These are phyloP conservation scores for Cinnamomum chago DNA, from an alignment of 164 flowering plant species.

Conservation along the genomic window DNA sequence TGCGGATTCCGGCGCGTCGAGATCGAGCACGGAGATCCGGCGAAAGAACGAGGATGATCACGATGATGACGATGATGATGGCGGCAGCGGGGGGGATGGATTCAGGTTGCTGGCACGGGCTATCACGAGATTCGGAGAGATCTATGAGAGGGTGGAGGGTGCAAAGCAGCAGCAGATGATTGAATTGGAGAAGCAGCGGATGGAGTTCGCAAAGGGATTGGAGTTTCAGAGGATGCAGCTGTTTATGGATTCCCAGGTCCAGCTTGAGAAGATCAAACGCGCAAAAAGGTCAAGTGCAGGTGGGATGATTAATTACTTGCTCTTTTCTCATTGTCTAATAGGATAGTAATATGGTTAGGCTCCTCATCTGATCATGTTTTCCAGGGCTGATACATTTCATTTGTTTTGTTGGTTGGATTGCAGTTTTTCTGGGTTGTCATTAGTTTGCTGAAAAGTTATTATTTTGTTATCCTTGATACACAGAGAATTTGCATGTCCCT, in stretches of 20 bases:
- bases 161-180: conserved; percentile 71
- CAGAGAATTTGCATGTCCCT: no score
- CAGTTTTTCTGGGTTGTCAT: no score
- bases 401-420: no score
- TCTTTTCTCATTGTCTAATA: no score
- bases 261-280: conserved; percentile 71
- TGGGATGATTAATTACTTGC: no score
- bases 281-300: conserved; percentile 26
- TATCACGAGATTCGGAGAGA: conserved; percentile 60
- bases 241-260: conserved; percentile 77
- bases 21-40: conserved; percentile 25
- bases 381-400: no score
- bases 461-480: no score
- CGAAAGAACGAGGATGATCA: conserved; percentile 25
- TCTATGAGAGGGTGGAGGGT: conserved; percentile 73
- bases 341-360: no score
- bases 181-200: conserved; percentile 82
- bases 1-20: conserved; percentile 28
- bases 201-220: conserved; percentile 71
- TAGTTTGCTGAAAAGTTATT: no score
- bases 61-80: conserved; percentile 29
- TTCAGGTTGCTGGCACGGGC: conserved; percentile 58
- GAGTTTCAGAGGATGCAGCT: conserved; percentile 82
- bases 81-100: conserved; percentile 41
- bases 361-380: no score